These are phyloP conservation scores for Alternaria atra DNA, from an alignment of 2,329 filamentous ascomycete genomes.

Conservation along the genomic window DNA sequence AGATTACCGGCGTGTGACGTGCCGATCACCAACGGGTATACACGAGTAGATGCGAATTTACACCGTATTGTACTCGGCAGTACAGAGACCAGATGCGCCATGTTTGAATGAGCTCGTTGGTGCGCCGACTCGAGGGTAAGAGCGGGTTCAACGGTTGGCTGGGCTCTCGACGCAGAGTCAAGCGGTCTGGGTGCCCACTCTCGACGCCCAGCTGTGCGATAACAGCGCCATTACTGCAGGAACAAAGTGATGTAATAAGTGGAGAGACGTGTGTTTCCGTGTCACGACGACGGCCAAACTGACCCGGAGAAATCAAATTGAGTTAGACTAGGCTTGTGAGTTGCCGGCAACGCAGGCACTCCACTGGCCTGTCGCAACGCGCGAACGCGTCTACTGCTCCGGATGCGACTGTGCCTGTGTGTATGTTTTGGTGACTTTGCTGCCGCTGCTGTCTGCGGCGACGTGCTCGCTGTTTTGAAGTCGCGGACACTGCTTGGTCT, in stretches of 20 bases:
- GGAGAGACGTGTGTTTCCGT: constrained; percentile 50
- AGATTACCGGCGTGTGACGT: constrained; percentile 10
- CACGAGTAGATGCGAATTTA: not conserved
- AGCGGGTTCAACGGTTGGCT: constrained; percentile 20
- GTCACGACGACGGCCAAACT: constrained; percentile 47
- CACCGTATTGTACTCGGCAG: not conserved
- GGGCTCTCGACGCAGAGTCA: constrained; percentile 23
- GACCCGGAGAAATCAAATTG: constrained; percentile 43
- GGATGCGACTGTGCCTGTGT: constrained; percentile 11
- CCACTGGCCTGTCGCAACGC: constrained; percentile 42
- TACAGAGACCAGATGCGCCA: not conserved
- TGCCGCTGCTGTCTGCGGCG: not conserved
- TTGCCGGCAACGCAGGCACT: constrained; percentile 49
- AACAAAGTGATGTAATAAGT: constrained; percentile 49
- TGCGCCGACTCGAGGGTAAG: constrained; percentile 16
- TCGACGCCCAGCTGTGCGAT: constrained; percentile 13
- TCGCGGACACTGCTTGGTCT: constrained; percentile 20
- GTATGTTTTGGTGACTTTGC: constrained; percentile 5
- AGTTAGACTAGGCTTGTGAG: constrained; percentile 49
- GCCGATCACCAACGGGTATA: constrained; percentile 4
- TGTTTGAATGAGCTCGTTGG: not conserved
- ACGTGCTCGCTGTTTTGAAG: constrained; percentile 21
- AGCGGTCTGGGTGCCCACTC: constrained; percentile 30
- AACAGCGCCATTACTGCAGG: constrained; percentile 24
- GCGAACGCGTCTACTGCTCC: constrained; percentile 30